Base-by-base conservation (phyloP, 805 yeast species). In the Myxozyma geophila region DNA sequence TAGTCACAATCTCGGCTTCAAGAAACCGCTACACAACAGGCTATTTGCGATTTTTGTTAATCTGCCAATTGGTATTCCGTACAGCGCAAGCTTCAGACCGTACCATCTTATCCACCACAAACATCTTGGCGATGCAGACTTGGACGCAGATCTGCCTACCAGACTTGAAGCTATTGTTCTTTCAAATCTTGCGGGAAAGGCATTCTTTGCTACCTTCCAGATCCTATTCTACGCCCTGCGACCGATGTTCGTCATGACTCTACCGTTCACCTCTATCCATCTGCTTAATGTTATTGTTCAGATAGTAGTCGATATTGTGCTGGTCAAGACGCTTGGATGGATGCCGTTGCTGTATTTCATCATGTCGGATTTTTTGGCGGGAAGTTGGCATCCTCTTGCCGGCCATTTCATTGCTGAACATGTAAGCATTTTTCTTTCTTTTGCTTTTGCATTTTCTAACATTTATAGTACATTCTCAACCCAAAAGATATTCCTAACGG, bases 371-470 rank as follows among this genome's bases (percentile, higher is more conserved):
- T 90, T 92, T 73, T 78, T 92, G 58, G 96, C 97, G 0, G 98
- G 98, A 1, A 89, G 96, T 0, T 80, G 90, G 73, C 98, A 92
- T 73, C 98, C 98, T 35, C 87, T 91, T 64, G 96, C 97, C 0
- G 98, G 97, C 21, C 98, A 92, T 77, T 92, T 92, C 76, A 90
- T 92, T 68, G 93, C 96, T n/a, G 98, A 92, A 74, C 98, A 92
- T 74, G 66, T 62, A 53, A 2, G 66, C 53, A 9, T 36, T 17
- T 17, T 13, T n/a, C 17, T 90, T 90, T 73, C 85, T 90, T 13
- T 80, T 90, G 74, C 79, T 15, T 33, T 33, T 3, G 10, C 35
- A 3, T 2, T 19, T 7, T 33, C 33, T 19, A 13, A 33, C 51
- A 17, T 13, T 7, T 41, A 41, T 46, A 52, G 57, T 53, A 53